A percentile compares a stretch with the other conserved stretches of the same genome.
Conservation (phyloP, 2,329 filamentous ascomycete species). For the Apiospora kogelbergensis region DNA sequence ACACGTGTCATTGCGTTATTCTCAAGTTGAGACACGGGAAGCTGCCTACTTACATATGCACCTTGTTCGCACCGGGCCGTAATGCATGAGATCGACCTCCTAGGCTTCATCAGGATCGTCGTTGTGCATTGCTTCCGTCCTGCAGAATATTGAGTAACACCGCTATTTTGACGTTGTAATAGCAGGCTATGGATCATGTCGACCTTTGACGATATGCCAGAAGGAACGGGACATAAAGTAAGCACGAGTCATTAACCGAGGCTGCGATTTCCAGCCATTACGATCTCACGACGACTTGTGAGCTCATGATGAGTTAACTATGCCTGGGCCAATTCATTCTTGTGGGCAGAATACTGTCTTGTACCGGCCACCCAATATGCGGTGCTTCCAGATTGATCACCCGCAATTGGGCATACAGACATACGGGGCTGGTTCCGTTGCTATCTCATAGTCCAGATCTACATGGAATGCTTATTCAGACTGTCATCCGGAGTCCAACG, state of each 20-base stretch:
- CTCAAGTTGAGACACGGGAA: background rate
- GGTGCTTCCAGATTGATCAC: background rate
- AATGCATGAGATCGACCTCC: background rate
- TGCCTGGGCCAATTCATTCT: background rate
- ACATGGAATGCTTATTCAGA: background rate
- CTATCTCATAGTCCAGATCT: background rate
- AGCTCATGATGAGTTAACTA: too few species aligned
- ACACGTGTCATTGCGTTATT: background rate
- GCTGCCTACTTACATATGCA: background rate
- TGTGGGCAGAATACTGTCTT: background rate
- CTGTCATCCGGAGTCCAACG: background rate
- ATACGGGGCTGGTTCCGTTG: background rate
- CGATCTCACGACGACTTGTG: background rate
- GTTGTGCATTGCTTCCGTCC: background rate
- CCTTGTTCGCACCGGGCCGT: background rate
- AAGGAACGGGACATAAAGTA: background rate
- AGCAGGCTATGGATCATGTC: background rate
- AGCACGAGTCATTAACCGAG: background rate
- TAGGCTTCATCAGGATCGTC: background rate
- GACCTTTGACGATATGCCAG: too few species aligned
- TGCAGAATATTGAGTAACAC: background rate
- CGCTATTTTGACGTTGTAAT: background rate
- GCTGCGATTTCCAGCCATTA: background rate
- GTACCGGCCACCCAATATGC: background rate
- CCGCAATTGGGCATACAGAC: background rate